Evolutionary conservation across 345 rosid species (phyloP).

Genomic region (Stellera chamaejasme): DNA sequence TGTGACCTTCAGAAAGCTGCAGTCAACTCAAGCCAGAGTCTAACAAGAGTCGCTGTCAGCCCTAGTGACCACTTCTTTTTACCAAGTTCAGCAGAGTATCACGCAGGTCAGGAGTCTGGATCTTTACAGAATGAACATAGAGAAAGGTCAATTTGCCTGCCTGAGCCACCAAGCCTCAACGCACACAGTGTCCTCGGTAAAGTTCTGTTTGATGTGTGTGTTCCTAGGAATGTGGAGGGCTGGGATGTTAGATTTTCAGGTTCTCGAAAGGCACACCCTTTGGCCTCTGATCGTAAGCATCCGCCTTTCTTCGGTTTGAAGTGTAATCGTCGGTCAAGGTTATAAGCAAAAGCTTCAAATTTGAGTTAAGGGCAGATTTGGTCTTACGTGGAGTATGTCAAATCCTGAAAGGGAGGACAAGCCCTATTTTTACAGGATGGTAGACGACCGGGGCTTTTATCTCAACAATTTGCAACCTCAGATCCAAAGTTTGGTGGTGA

Average conservation of each 20-base stretch:
- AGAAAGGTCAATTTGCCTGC: conserved; percentile 30
- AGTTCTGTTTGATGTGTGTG: conserved; percentile 71
- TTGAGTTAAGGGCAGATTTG: not conserved
- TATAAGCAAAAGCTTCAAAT: conserved; percentile 17
- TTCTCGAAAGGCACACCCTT: conserved; percentile 60
- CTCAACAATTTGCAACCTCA: conserved; percentile 3
- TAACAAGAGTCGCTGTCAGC: conserved; percentile 66
- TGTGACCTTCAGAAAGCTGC: conserved; percentile 87
- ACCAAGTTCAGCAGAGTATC: conserved; percentile 60
- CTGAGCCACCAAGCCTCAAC: conserved; percentile 54
- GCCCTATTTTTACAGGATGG: not conserved
- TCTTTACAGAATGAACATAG: conserved; percentile 45
- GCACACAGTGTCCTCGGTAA: conserved; percentile 86
- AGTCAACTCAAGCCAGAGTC: conserved; percentile 79
- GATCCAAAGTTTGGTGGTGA: conserved; percentile 1
- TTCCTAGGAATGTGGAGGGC: conserved; percentile 91
- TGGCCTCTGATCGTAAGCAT: conserved; percentile 44
- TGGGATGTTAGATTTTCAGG: conserved; percentile 90
- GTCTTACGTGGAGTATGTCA: not conserved
- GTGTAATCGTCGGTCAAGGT: conserved; percentile 52
- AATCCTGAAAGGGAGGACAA: conserved; percentile 10
- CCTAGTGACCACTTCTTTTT: conserved; percentile 81
- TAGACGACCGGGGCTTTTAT: not conserved
- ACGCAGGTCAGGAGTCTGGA: conserved; percentile 24
- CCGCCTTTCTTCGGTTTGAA: conserved; percentile 43